Base-by-base conservation (phyloP, 768 basidiomycete species). In the Boletus patriciae region DNA sequence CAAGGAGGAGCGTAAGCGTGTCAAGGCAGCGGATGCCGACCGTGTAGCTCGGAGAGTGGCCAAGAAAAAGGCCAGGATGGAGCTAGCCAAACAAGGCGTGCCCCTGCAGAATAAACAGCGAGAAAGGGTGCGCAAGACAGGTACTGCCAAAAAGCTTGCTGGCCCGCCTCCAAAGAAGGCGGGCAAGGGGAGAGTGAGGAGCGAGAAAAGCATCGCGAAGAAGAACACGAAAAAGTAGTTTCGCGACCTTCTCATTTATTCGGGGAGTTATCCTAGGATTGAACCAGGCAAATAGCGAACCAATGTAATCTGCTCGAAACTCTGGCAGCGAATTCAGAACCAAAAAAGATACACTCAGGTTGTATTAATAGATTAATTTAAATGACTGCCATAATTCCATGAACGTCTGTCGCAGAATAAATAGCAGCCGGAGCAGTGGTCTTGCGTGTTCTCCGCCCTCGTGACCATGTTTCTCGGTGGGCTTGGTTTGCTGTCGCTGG, bases 1-100 rank as follows among this genome's bases (percentile, higher is more conserved):
- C 16, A 94, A 94, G 72, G 89, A 92, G 21, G 91, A 89, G 59
- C 83, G 96, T 57, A 97, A 95, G 76, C 78, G 82, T 42, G 83
- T 77, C 58, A 99, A 99, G 74, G 80, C 86, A 3, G 66, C 80
- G 23, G 88, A 98, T 70, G 79, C 85, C 1, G 92, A 91, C 57
- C 86, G 96, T 27, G 78, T 93, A 41, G 89, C 87, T 41, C 77
- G 96, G 46, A 79, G 96, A 55, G 68, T 94, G 71, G 93, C 91
- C 41, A 97, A 98, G 83, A 97, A 97, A 75, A 89, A 88, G 73
- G 81, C 85, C 34, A 78, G 87, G 61, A 80, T 78, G 62, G 70
- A 77, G 38, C 77, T 89, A 68, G 73, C 66, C 25, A 72, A 75
- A 51, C 67, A 74, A 60, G 75, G 72, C 25, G 70, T 76, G 6